phyloP scores from a whole-genome alignment of 1,284 basidiomycete species.

The Pseudozyma sp. region DNA sequence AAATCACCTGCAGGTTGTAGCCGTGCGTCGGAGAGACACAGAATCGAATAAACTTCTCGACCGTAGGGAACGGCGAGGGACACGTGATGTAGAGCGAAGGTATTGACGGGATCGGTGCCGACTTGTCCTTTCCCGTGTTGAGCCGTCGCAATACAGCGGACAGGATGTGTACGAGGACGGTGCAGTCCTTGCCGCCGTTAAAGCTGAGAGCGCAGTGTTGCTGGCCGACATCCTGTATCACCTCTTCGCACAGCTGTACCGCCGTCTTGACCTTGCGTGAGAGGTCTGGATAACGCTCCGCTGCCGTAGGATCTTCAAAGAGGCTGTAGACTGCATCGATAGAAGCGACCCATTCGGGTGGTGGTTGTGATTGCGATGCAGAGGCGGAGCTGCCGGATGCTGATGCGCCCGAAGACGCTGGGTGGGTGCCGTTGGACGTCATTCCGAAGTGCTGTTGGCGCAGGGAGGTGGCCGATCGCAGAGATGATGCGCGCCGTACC shows the following conservation, averaged over 20 bases:
- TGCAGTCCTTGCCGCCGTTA: constrained; percentile 97
- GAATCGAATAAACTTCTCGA: constrained; percentile 85
- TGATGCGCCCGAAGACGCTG: constrained; percentile 2
- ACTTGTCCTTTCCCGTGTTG: constrained; percentile 37
- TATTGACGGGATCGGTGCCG: constrained; percentile 72
- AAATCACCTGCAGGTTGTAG: constrained; percentile 85
- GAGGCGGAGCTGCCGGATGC: not conserved
- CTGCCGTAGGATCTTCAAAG: constrained; percentile 42
- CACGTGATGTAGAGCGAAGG: constrained; percentile 88
- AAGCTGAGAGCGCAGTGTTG: constrained; percentile 77
- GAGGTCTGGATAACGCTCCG: constrained; percentile 39
- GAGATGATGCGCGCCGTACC: too few relatives aligned
- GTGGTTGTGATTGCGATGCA: constrained; percentile 8
- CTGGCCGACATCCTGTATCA: constrained; percentile 57
- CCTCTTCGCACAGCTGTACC: constrained; percentile 55
- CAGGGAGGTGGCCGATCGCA: not conserved
- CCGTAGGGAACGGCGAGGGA: constrained; percentile 83
- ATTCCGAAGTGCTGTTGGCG: not conserved
- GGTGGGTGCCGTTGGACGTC: constrained; percentile 14
- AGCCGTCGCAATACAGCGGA: constrained; percentile 75
- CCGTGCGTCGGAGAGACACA: constrained; percentile 70
- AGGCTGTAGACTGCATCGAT: constrained; percentile 64
- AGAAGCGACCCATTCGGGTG: constrained; percentile 55
- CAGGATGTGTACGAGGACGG: constrained; percentile 90
- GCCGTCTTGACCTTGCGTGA: constrained; percentile 48